These are phyloP conservation scores for Astrephomene gubernaculifera DNA, from an alignment of 139 green algal genomes.

Conservation along the genomic window DNA sequence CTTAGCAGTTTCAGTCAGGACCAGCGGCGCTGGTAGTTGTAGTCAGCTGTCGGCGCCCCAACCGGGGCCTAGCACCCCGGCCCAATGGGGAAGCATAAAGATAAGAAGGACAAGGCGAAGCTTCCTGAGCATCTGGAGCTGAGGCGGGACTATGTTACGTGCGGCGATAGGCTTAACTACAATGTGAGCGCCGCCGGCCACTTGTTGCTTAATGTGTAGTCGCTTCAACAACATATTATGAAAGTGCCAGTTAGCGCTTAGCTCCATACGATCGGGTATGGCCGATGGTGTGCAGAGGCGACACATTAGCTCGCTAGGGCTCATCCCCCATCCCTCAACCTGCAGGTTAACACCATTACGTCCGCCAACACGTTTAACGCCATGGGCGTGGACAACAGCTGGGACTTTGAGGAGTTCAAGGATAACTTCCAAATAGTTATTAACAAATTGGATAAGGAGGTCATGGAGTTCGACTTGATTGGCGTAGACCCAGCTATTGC, in stretches of 20 bases:
- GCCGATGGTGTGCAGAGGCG: too few species aligned
- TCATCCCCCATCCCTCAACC: too few species aligned
- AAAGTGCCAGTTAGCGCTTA: too few species aligned
- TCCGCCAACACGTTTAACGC: constrained; percentile 75
- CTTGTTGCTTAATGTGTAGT: not conserved
- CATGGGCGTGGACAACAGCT: constrained; percentile 84
- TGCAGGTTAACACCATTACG: constrained; percentile 78
- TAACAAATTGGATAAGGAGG: constrained; percentile 57
- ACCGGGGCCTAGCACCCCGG: not conserved
- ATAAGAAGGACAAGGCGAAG: constrained; percentile 54
- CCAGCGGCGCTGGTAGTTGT: too few species aligned
- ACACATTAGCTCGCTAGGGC: too few species aligned
- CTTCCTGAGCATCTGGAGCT: constrained; percentile 72
- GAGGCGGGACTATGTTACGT: constrained; percentile 76
- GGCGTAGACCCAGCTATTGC: constrained; percentile 89
- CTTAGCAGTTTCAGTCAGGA: too few species aligned
- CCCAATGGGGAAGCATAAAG: not conserved
- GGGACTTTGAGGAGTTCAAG: constrained; percentile 80
- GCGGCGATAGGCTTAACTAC: constrained; percentile 77
- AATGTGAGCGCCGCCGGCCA: constrained; percentile 72
- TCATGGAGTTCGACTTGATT: constrained; percentile 94
- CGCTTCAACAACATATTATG: not conserved
- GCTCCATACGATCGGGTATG: too few species aligned
- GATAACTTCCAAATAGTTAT: constrained; percentile 64
- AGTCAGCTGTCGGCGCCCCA: too few species aligned